Evolutionary conservation across 306 rosid genomes (phyloP), one percentile per base, ranked within the genome.

Genomic region (Cicer yamashitae): DNA sequence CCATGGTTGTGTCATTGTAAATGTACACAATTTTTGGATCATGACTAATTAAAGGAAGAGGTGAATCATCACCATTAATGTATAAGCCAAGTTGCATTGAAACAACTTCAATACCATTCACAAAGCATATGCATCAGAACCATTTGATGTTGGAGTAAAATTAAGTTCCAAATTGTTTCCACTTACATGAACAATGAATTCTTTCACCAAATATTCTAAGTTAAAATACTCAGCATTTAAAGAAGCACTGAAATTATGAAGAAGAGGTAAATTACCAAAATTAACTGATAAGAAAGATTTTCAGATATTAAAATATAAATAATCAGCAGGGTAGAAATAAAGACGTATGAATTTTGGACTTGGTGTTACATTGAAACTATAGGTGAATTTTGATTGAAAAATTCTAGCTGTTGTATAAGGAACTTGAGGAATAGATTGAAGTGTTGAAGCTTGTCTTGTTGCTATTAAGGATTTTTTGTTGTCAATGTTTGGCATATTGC

Each of bases 81-180:
- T 85, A 85, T 61, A 86, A 80, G 52, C 62, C 13, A 60, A 60
- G 13, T 7, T 87, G 89, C 79, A 80, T 83, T 1, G 85, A 83
- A 78, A 86, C 75, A 47, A 86, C 76, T 77, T 85, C 85, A 54
- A 85, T 85, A 51, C 85, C 88, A 40, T 81, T 84, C 50, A 81
- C 76, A 5, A 85, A 86, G 87, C 89, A 43, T 73, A 86, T 38
- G 84, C 67, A 61, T 61, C 81, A 34, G 80, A 67, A 52, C 63
- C 74, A 67, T 54, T 82, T 39, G 77, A 67, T 38, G 77, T 30
- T 13, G 85, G 85, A 15, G 79, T 11, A 66, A 86, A 80, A 9
- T 79, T 80, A n/a, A 86, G 78, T 54, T 86, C 73, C 30, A 83
- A 58, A 25, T 17, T 61, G 5, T 51, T 80, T 18, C 73, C 79